Conservation (phyloP, 768 basidiomycete species). For the Boletus subparvulus region DNA sequence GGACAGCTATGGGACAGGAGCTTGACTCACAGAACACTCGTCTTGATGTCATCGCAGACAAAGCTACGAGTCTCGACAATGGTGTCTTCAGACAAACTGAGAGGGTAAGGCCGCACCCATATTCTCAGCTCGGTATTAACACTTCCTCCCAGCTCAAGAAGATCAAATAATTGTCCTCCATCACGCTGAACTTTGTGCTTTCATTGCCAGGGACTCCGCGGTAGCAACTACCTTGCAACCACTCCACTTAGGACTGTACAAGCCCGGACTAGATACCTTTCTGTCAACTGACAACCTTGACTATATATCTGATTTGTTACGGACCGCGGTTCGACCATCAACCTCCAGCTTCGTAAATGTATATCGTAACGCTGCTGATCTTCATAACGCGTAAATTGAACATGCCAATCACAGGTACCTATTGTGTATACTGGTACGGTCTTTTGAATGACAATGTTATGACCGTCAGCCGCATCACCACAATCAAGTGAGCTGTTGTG, state of each 20-base stretch:
- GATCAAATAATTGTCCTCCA: slow-evolving; percentile 44
- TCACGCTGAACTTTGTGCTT: background rate
- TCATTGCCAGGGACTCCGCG: background rate
- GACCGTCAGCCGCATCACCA: no score
- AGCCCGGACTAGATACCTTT: slow-evolving; percentile 21
- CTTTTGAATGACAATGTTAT: no score
- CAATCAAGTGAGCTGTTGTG: no score
- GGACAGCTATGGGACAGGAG: slow-evolving; percentile 82
- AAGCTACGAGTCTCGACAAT: slow-evolving; percentile 73
- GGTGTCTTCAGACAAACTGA: slow-evolving; percentile 81
- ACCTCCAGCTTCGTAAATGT: no score
- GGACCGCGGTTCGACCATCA: no score
- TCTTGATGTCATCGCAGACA: slow-evolving; percentile 73
- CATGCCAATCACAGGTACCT: no score
- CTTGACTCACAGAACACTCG: slow-evolving; percentile 83
- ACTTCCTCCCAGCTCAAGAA: slow-evolving; percentile 50
- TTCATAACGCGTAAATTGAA: no score
- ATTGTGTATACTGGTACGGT: no score
- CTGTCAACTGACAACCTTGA: background rate
- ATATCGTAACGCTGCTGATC: no score
- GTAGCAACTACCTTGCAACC: background rate
- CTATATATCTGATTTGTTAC: background rate
- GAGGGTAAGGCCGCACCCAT: slow-evolving; percentile 50
- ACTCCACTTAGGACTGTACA: background rate
- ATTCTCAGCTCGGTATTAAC: slow-evolving; percentile 7